These are phyloP conservation scores for Cladophialophora yegresii DNA, from an alignment of 2,329 filamentous ascomycete species.

Conservation along the genomic window DNA sequence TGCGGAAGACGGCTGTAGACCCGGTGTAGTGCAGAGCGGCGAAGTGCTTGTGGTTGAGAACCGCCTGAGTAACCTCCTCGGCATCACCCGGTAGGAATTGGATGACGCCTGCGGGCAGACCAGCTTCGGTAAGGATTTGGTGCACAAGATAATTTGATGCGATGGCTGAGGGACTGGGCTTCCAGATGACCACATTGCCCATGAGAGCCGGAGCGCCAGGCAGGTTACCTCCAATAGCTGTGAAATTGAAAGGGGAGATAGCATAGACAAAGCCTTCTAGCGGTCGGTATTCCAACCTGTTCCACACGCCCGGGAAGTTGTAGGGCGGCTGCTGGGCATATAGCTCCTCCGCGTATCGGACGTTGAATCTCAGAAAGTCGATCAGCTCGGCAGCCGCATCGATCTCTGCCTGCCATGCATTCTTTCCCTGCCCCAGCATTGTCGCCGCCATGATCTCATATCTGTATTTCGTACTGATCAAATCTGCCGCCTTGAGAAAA, in stretches of 20 bases:
- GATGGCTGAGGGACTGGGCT: conserved; percentile 79
- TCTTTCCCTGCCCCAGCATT: conserved; percentile 96
- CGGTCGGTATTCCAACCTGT: conserved; percentile 77
- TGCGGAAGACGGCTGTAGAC: conserved; percentile 80
- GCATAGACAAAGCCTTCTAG: conserved; percentile 91
- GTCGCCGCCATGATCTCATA: conserved; percentile 96
- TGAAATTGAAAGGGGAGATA: conserved; percentile 89
- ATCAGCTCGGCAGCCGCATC: conserved; percentile 88
- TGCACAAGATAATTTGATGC: conserved; percentile 82
- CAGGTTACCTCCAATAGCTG: conserved; percentile 84
- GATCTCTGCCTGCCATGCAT: conserved; percentile 99
- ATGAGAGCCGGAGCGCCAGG: conserved; percentile 76
- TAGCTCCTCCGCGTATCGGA: conserved; percentile 87
- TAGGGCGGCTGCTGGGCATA: conserved; percentile 85
- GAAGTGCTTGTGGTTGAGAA: conserved; percentile 72
- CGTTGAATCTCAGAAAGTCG: conserved; percentile 93
- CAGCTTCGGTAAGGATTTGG: conserved; percentile 83
- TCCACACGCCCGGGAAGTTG: conserved; percentile 84
- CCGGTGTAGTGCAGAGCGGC: conserved; percentile 86
- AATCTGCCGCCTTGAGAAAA: conserved; percentile 93
- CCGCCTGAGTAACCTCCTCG: conserved; percentile 72
- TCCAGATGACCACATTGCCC: conserved; percentile 90
- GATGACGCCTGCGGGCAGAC: conserved; percentile 78
- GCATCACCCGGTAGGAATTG: conserved; percentile 86
- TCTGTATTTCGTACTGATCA: conserved; percentile 88